A percentile compares a stretch with the other conserved stretches of the same genome.
phyloP scores from a whole-genome alignment of 352 stramenopile species.

The Phytophthora syringae region DNA sequence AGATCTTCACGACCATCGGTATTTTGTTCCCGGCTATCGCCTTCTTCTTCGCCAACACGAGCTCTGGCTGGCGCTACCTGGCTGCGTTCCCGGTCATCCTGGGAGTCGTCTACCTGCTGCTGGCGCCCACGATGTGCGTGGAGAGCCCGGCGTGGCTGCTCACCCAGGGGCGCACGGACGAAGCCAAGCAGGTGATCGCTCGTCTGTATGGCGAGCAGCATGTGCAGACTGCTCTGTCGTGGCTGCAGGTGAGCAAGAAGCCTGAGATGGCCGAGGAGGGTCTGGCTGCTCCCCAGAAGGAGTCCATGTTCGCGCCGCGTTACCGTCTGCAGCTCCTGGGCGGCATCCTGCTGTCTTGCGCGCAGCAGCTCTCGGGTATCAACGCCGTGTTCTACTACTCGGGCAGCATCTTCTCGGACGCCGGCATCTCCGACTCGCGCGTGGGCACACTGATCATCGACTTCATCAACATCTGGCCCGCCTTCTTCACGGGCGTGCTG shows the following conservation, averaged over 20 bases:
- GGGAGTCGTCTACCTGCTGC: constrained; percentile 31
- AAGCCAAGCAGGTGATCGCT: constrained; percentile 25
- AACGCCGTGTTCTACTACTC: no score
- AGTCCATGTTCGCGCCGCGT: no score
- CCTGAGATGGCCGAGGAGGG: no score
- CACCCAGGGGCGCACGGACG: constrained; percentile 15
- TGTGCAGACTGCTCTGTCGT: no score
- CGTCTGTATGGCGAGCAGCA: constrained; percentile 26
- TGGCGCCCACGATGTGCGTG: constrained; percentile 33
- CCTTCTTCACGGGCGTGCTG: no score
- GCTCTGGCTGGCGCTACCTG: constrained; percentile 40
- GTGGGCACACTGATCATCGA: no score
- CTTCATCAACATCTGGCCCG: no score
- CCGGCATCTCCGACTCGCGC: no score
- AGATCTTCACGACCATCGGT: constrained; percentile 10
- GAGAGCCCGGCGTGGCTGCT: constrained; percentile 40
- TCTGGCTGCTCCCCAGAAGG: no score
- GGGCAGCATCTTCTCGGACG: no score
- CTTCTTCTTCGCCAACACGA: constrained; percentile 58
- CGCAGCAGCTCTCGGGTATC: not conserved
- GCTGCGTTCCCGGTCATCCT: no score
- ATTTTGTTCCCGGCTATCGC: constrained; percentile 26
- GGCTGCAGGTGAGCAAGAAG: no score
- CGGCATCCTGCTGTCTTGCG: constrained; percentile 12
- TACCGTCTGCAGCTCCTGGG: constrained; percentile 14